Evolutionary conservation across 2,329 filamentous ascomycete genomes (phyloP), one percentile per base, ranked within the genome.

Genomic region (Ophiostoma himal-ulmi): DNA sequence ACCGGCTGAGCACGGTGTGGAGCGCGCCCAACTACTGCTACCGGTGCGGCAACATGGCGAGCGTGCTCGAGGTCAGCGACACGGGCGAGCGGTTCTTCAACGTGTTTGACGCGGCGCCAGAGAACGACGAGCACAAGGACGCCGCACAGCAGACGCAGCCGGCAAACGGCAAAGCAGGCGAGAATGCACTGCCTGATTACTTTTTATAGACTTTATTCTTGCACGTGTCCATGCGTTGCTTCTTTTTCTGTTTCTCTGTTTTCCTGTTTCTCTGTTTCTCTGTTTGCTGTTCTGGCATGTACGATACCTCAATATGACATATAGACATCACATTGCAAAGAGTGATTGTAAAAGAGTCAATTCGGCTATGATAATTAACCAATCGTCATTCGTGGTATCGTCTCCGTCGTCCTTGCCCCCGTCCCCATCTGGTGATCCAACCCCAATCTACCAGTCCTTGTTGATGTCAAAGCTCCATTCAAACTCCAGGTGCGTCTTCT

Each of bases 11-110:
- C 79, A 99, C 95, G 0, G 95, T 99, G 7, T 99, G 95, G 95
- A 97, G 93, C 78, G 95, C 95, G 5, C 95, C 95, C 1, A 99
- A 96, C 77, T 96, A 96, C 81, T 96, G 92, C 81, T 97, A 97
- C 79, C 86, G 94, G 48, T 99, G 95, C 81, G 95, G 95, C 66
- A 99, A 99, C 79, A 90, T 98, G 87, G 95, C 95, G 10, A 97
- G 93, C 79, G 95, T 99, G 65, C 85, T 99, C 52, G 95, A 99
- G 81, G 95, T 99, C 71, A 94, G 93, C 78, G 93, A 97, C 77
- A 90, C 90, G 0, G 94, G 95, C 52, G 93, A 97, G 80, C 85
- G 94, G 71, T 97, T 92, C 80, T 99, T 98, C 83, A 99, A 99
- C 78, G 94, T 98, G 34, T 99, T 99, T 79, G 93, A 96, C 70